Evolutionary conservation across 768 basidiomycete genomes (phyloP), one percentile per base, ranked within the genome.

Genomic region (button mushroom (Agaricus bisporus)): DNA sequence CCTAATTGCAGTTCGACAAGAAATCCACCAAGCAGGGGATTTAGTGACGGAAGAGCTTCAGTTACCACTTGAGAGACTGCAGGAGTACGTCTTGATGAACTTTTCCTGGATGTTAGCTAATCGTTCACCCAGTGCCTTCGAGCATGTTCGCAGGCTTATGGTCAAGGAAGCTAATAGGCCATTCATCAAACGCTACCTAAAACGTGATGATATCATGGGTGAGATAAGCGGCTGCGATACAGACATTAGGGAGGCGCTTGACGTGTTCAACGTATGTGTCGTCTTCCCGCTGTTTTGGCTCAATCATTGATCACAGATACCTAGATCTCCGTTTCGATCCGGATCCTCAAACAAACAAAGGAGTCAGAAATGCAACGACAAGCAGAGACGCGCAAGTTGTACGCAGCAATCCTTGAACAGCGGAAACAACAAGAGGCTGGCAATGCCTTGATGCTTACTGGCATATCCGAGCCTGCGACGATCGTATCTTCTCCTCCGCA

Each of bases 111-210:
- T 25, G 26, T n/a, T 17, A 17, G 10, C 29, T 38, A 12, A 25
- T 7, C 25, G 25, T 18, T 32, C 32, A 49, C 25, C 9, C 39
- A 60, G 59, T 0, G 39, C 57, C 6, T 60, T 60, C 26, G 41
- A 39, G 5, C 15, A 26, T 17, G 51, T 60, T 41, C 50, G 45
- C 9, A 39, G 41, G 20, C 53, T 58, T 22, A 15, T 54, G 35
- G 15, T 48, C 38, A 62, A 68, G 85, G 41, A 78, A 77, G 59
- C 74, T 78, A 35, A 80, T 81, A 28, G 87, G 1, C 85, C 89
- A 0, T 91, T 90, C 70, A 68, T 92, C 58, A 88, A 88, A 65
- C 76, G 88, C 4, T 91, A 88, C 62, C 73, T 92, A 43, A 82
- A 83, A 62, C 79, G 86, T 36, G 83, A 87, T 39, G 86, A 87